Conservation (phyloP, 805 yeast genomes). For the Metschnikowia gelsemii region DNA sequence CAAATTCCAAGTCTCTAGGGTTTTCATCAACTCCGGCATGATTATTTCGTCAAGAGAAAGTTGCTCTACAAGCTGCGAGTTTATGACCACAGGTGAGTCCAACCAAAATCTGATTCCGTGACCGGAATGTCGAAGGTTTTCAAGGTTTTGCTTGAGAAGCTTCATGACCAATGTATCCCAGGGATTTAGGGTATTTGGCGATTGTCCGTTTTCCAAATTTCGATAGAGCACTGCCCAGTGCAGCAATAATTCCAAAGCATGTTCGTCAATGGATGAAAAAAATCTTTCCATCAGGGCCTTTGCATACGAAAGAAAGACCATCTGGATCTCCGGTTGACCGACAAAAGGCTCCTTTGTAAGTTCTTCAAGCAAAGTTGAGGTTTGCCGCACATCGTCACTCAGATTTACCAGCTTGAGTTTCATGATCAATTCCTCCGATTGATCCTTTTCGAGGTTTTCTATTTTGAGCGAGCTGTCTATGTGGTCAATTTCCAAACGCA, state of each 20-base stretch:
- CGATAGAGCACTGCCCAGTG: slow-evolving; percentile 14
- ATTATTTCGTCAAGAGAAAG: slow-evolving; percentile 8
- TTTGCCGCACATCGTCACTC: not conserved
- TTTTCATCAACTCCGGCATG: slow-evolving; percentile 6
- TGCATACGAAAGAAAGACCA: slow-evolving; percentile 10
- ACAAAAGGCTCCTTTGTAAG: slow-evolving; percentile 7
- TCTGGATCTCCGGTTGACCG: slow-evolving; percentile 4
- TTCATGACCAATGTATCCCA: slow-evolving; percentile 17
- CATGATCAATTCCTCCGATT: not conserved
- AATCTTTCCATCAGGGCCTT: slow-evolving; percentile 6
- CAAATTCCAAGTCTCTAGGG: slow-evolving; percentile 7
- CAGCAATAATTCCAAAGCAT: slow-evolving; percentile 2
- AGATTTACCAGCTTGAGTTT: not conserved
- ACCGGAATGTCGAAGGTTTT: not conserved
- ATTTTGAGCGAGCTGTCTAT: slow-evolving; percentile 2
- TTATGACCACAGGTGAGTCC: slow-evolving; percentile 16
- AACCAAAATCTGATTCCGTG: slow-evolving; percentile 16
- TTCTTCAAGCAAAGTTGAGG: slow-evolving; percentile 2
- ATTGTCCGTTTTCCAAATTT: not conserved
- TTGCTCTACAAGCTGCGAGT: slow-evolving; percentile 13
- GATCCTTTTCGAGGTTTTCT: slow-evolving; percentile 2
- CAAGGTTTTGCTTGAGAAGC: slow-evolving; percentile 1
- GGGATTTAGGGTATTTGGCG: slow-evolving; percentile 3
- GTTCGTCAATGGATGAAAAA: slow-evolving; percentile 5
- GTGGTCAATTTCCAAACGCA: slow-evolving; percentile 8